Base-by-base conservation (phyloP, 495 filamentous ascomycete genomes). In the Hypoxylon subgilvum region DNA sequence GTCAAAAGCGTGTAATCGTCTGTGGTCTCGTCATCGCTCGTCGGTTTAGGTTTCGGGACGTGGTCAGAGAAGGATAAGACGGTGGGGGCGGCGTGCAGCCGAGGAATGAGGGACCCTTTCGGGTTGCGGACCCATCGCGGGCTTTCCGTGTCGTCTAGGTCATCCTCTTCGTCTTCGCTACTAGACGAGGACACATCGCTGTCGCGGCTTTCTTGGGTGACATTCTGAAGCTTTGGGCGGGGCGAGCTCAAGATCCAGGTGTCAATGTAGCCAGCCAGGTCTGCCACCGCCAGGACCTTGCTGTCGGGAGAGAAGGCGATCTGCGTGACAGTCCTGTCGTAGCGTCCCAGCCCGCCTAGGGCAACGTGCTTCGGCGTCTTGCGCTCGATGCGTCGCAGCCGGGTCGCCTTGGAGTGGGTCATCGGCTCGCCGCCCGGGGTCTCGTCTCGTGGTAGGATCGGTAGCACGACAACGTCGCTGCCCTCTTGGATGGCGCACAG, bases 211-310 rank as follows among this genome's bases (percentile, higher is more conserved):
- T 65, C 71, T 36, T 69, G 69, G 69, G 72, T 41, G 22, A 53
- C 42, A 44, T 73, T 72, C 46, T 67, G 50, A 28, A 68, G 43
- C 49, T 78, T 79, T 31, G 77, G 80, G 52, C 83, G 78, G 10
- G 53, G 18, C 7, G 36, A 13, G 14, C 43, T 32, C 22, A 97
- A 71, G 3, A 89, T 72, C 86, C 91, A 99, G 10, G 86, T 90
- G 67, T 97, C 92, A 22, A 99, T 80, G 69, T 86, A 88, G 21
- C 95, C 95, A 41, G 86, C 85, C 17, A 97, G 68, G 71, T 97
- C 95, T 27, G 86, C 84, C 10, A 85, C 82, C 6, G 86, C 89
- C 12, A 97, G 69, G 44, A 96, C 82, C 47, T 81, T 83, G 71
- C 90, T 90, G 63, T 95, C 88, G 4, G 85, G 76, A 6, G 92